Base-by-base conservation (phyloP, 139 green algal species). In the Desmodesmus armatus region DNA sequence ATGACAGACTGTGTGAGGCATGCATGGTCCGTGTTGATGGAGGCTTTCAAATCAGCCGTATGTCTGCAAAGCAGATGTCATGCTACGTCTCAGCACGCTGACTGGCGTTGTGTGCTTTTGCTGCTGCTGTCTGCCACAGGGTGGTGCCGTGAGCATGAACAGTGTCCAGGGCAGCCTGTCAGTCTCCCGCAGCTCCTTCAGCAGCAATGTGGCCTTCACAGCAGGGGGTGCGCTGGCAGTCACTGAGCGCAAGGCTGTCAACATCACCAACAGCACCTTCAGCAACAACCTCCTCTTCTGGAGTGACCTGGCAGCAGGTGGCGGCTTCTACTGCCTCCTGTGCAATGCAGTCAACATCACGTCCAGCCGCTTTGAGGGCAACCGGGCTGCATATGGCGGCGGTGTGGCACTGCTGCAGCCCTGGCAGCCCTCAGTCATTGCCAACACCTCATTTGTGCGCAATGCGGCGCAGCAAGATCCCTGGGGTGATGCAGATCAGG, bases 391-490 rank as follows among this genome's bases (percentile, higher is more conserved):
- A 3, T 84, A 69, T 43, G 78, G 78, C 13, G 78, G 78, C 9
- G 78, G 78, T 27, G 78, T 63, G n/a, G 78, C 78, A 21, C 9
- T 84, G 5, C 62, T 84, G 78, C 58, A 84, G 37, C 7, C 62
- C 5, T 33, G 15, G 5, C 29, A 31, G 1, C 15, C 13, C 15
- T 76, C 78, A 21, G 17, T 1, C 21, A 51, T 76, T 3, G 43
- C 47, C 5, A 25, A 66, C 41, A 62, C 62, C 3, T 3, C 35
- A 0, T 84, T 84, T 37, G 53, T 35, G 7, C 3, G 40, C 55
- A 82, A 82, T 31, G 55, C 27, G 15, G 76, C 76, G 17, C 35
- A 47, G 5, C 60, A 23, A 69, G 21, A 7, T 23, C 60, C 21
- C 21, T 69, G 13, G 17, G 60, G 33, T 7, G 15, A 69, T 7